Evolutionary conservation across 1,284 basidiomycete species (phyloP).

Genomic region (Sanguinoderma infundibulare): DNA sequence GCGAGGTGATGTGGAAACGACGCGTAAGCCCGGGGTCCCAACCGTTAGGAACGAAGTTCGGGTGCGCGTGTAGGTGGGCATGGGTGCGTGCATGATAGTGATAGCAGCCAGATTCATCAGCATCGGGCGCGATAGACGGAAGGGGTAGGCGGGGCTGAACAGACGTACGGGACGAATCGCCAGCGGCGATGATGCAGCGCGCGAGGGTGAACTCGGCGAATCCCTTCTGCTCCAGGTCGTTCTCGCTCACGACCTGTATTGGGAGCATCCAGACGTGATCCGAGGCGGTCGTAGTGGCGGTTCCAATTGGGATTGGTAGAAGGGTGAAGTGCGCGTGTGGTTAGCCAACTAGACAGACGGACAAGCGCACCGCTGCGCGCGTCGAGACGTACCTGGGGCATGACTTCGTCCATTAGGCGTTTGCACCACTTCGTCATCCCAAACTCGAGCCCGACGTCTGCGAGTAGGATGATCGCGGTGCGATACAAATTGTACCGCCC

Average conservation of each 20-base stretch:
- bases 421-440: slow-evolving; percentile 69
- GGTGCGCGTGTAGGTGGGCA: not conserved
- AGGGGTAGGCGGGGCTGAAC: not conserved
- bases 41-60: not conserved
- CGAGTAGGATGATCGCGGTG: slow-evolving; percentile 68
- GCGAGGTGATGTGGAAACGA: not conserved
- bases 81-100: not conserved
- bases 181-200: slow-evolving; percentile 66
- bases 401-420: slow-evolving; percentile 71
- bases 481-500: slow-evolving; percentile 69
- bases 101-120: not conserved
- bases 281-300: not conserved
- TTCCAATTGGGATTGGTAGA: not conserved
- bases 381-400: slow-evolving; percentile 66
- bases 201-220: slow-evolving; percentile 73
- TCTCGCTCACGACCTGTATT: slow-evolving; percentile 67
- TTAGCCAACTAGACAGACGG: not conserved
- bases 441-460: slow-evolving; percentile 77
- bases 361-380: not conserved
- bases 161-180: slow-evolving; percentile 28
- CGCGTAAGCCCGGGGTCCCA: not conserved
- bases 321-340: not conserved
- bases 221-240: slow-evolving; percentile 76
- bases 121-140: not conserved
- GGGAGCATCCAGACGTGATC: not conserved